Base-by-base conservation (phyloP, 179 eudicot genomes). In the Silene vulgaris region DNA sequence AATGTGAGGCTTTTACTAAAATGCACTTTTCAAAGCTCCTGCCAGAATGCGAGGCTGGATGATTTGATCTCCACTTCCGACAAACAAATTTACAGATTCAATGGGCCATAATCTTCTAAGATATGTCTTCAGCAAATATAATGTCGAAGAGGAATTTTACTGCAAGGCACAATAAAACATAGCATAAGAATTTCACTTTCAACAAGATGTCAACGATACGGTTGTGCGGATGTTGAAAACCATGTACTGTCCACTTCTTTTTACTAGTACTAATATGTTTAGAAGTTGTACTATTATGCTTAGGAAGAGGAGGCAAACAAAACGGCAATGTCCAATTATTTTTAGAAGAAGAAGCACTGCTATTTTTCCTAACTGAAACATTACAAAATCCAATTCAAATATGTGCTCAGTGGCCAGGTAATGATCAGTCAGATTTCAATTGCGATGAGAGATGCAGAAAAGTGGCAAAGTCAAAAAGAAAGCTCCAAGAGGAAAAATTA, bases 61-160 rank as follows among this genome's bases (percentile, higher is more conserved):
- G 12, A n/a, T 59, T 17, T 12, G 28, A 71, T n/a, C 29, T 21
- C 50, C 5, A 50, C 64, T n/a, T 71, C 71, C 4, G 6, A 45
- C 11, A 28, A 16, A 28, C 16, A 72, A 57, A 48, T 26, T n/a
- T 14, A 40, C 5, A 16, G 43, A 50, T 20, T 37, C 26, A 26
- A 20, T 14, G 5, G 65, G 20, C 32, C 54, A 74, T 61, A 70
- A 70, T 67, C 50, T 61, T 91, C 79, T 37, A 90, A 59, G 87
- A 82, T 26, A 85, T 81, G 65, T 90, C 93, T 80, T 90, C 90
- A 6, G 98, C 88, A 61, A 89, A 90, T 64, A 91, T 80, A 57
- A 86, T 80, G 78, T 90, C 89, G 71, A 79, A 87, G 66, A 93
- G 84, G 43, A 60, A 64, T 76, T 90, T 85, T 37, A 88, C 97